Percentiles rank a stretch among this genome's conserved stretches.
Evolutionary conservation across 1,284 basidiomycete genomes (phyloP).

Genomic region (Laetiporus sulphureus): DNA sequence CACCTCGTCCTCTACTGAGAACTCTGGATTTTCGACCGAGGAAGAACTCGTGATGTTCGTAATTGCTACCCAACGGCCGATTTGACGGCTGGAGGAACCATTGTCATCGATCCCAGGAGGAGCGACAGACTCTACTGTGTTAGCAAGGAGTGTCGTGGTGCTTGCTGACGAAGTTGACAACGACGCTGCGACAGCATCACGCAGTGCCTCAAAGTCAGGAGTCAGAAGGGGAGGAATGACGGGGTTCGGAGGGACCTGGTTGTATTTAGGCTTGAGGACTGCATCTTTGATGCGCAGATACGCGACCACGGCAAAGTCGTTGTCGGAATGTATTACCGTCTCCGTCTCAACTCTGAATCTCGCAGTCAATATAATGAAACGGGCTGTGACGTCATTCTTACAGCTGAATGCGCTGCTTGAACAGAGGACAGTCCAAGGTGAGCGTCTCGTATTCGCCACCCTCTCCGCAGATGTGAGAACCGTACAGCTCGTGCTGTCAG

Average conservation of each 20-base stretch:
- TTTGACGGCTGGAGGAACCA: constrained; percentile 6
- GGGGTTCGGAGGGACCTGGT: constrained; percentile 13
- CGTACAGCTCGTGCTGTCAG: constrained; percentile 74
- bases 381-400: too few species aligned
- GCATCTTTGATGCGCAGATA: constrained; percentile 77
- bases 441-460: constrained; percentile 98
- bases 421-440: constrained; percentile 87
- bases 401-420: constrained; percentile 75
- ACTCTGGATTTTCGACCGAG: constrained; percentile 8
- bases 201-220: constrained; percentile 27
- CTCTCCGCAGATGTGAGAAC: constrained; percentile 94
- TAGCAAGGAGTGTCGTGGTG: background rate
- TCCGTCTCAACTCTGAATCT: constrained; percentile 52
- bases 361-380: background rate
- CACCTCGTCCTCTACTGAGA: constrained; percentile 58
- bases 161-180: background rate
- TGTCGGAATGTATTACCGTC: constrained; percentile 70
- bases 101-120: too few species aligned
- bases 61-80: constrained; percentile 50
- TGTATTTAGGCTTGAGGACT: constrained; percentile 47
- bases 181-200: constrained; percentile 13
- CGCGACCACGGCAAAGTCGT: constrained; percentile 79
- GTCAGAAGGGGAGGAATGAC: constrained; percentile 50
- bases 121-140: background rate
- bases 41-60: constrained; percentile 40